Percentiles rank a stretch among this genome's conserved stretches.
These are phyloP conservation scores for Pythium phragmiticola DNA, from an alignment of 352 stramenopile genomes.

Conservation along the genomic window DNA sequence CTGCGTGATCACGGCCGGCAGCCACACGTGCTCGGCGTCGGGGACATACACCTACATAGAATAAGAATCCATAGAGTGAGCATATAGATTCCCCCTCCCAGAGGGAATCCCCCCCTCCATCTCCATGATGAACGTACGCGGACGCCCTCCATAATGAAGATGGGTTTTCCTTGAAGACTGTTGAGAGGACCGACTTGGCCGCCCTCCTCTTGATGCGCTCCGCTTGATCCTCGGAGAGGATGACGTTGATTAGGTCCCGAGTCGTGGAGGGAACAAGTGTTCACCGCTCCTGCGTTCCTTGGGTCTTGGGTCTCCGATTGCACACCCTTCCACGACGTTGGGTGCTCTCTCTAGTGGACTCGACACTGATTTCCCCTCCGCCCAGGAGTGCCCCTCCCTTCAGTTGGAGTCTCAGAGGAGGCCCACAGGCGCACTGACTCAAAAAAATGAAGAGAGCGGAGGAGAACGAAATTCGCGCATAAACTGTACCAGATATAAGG, in stretches of 20 bases:
- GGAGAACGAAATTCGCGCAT: slow-evolving; percentile 5
- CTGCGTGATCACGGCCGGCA: slow-evolving; percentile 70
- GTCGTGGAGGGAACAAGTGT: slow-evolving; percentile 3
- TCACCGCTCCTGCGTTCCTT: slow-evolving; percentile 9
- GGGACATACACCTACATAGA: slow-evolving; percentile 65
- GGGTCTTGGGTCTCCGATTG: slow-evolving; percentile 4
- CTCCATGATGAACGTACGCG: slow-evolving; percentile 18
- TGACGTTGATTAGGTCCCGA: neutral
- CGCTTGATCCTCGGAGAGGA: neutral
- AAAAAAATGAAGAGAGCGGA: slow-evolving; percentile 12
- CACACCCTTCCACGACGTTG: neutral
- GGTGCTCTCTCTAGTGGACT: neutral
- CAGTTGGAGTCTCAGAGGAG: neutral
- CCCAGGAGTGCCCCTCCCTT: neutral
- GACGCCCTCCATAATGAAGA: slow-evolving; percentile 28
- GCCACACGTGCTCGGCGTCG: slow-evolving; percentile 76
- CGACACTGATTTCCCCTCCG: slow-evolving; percentile 13
- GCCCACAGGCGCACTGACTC: slow-evolving; percentile 19
- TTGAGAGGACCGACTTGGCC: neutral
- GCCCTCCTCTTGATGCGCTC: slow-evolving; percentile 2
- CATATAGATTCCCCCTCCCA: neutral
- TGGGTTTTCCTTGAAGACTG: neutral
- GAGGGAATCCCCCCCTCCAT: neutral
- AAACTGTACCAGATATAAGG: slow-evolving; percentile 3
- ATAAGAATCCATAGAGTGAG: neutral